These are phyloP conservation scores for Meredithiella fracta DNA, from an alignment of 2,329 filamentous ascomycete genomes.

Conservation along the genomic window DNA sequence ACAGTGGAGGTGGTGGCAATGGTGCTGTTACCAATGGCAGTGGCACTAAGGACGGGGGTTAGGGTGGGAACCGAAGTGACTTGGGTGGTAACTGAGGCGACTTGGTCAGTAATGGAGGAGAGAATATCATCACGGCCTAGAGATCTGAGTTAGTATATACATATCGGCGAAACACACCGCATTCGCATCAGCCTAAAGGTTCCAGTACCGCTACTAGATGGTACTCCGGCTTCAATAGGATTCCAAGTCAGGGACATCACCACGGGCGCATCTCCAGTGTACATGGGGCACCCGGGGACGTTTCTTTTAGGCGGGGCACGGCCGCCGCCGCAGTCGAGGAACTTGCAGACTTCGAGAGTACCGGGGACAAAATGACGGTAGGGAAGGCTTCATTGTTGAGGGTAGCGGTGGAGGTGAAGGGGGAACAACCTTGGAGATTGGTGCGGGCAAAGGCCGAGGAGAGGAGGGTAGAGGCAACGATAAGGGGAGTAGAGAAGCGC, in stretches of 20 bases:
- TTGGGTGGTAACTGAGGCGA: too few species aligned
- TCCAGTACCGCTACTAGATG: too few species aligned
- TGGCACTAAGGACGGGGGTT: too few species aligned
- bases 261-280: constrained; percentile 38
- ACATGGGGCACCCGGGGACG: constrained; percentile 41
- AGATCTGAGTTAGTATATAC: too few species aligned
- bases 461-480: background rate
- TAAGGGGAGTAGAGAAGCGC: background rate
- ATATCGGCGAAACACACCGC: too few species aligned
- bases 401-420: constrained; percentile 22
- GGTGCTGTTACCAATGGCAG: background rate
- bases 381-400: constrained; percentile 22
- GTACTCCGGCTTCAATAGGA: background rate
- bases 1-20: background rate
- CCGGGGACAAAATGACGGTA: constrained; percentile 41
- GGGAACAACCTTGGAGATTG: constrained; percentile 26
- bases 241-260: constrained; percentile 23
- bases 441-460: background rate
- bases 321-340: constrained; percentile 52
- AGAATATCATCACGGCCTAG: too few species aligned
- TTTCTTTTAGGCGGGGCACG: constrained; percentile 43
- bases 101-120: too few species aligned
- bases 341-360: constrained; percentile 46
- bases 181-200: too few species aligned
- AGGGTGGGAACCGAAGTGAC: too few species aligned